Percentiles rank a stretch among this genome's conserved stretches.
phyloP scores from a whole-genome alignment of 2,329 filamentous ascomycete species.

The Curvularia sp. region DNA sequence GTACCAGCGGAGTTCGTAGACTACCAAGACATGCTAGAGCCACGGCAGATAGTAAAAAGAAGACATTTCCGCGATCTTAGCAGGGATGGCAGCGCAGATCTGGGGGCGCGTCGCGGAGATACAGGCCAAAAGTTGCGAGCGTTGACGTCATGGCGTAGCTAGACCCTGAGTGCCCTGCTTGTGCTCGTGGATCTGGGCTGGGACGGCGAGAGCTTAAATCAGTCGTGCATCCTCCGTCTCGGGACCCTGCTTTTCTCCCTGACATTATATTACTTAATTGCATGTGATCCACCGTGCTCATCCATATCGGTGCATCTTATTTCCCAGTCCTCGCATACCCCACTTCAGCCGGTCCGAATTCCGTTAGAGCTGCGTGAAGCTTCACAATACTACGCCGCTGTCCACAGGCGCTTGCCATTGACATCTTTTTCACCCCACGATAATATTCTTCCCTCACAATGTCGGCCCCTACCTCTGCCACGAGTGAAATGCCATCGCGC shows the following conservation, averaged over 20 bases:
- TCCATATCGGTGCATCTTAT: constrained; percentile 4
- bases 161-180: constrained; percentile 15
- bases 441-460: constrained; percentile 25
- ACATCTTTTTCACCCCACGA: neutral
- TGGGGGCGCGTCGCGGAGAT: constrained; percentile 3
- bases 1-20: neutral
- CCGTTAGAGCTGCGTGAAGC: constrained; percentile 12
- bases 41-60: neutral
- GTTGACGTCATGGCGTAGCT: constrained; percentile 18
- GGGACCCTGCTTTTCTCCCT: constrained; percentile 17
- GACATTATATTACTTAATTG: neutral
- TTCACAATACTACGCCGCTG: constrained; percentile 4
- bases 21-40: neutral
- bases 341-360: constrained; percentile 11
- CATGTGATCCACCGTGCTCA: neutral
- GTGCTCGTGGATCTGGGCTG: constrained; percentile 4
- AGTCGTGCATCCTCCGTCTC: constrained; percentile 6
- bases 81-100: constrained; percentile 15
- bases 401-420: neutral
- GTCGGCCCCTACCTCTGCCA: constrained; percentile 45
- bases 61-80: constrained; percentile 1
- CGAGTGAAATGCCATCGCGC: constrained; percentile 40
- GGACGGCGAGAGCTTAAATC: constrained; percentile 19
- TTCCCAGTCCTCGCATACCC: constrained; percentile 10
- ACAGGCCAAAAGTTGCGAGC: constrained; percentile 5